Conservation (phyloP, 2,329 filamentous ascomycete genomes). For the Fusarium longipes region DNA sequence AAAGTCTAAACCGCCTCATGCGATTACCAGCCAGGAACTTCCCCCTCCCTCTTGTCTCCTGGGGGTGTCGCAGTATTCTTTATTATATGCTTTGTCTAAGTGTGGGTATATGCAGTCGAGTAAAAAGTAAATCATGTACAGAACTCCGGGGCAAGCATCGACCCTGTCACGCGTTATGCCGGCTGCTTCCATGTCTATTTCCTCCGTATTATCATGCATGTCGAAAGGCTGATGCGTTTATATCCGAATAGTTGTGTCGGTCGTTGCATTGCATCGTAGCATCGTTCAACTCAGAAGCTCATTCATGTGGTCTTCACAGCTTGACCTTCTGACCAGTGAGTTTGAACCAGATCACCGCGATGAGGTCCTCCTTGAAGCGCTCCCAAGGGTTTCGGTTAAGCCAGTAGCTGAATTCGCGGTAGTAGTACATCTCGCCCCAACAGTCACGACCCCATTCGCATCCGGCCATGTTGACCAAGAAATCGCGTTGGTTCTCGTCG, state of each 20-base stretch:
- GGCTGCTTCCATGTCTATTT: conserved; percentile 23
- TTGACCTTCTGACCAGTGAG: conserved; percentile 71
- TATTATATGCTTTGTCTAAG: conserved; percentile 40
- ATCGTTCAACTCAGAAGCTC: background rate
- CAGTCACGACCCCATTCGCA: conserved; percentile 98
- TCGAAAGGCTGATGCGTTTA: conserved; percentile 19
- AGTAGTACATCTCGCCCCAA: conserved; percentile 98
- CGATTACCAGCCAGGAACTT: background rate
- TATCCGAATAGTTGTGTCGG: conserved; percentile 7
- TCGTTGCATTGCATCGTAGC: background rate
- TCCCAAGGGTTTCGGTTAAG: conserved; percentile 89
- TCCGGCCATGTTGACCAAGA: conserved; percentile 97
- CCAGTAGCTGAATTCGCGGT: conserved; percentile 88
- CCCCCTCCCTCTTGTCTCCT: conserved; percentile 3
- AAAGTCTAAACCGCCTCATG: conserved; percentile 7
- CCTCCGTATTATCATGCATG: conserved; percentile 24
- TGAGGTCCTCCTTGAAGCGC: conserved; percentile 73
- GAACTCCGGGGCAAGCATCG: conserved; percentile 31
- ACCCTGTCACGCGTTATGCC: conserved; percentile 1
- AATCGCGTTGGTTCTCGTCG: conserved; percentile 84
- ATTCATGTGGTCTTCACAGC: conserved; percentile 53
- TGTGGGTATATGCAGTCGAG: conserved; percentile 39
- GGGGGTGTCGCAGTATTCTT: conserved; percentile 12
- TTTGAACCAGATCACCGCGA: conserved; percentile 72
- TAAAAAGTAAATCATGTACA: conserved; percentile 36